Evolutionary conservation across 129 eudicot species (phyloP).

Genomic region (Kitagawia praeruptora): DNA sequence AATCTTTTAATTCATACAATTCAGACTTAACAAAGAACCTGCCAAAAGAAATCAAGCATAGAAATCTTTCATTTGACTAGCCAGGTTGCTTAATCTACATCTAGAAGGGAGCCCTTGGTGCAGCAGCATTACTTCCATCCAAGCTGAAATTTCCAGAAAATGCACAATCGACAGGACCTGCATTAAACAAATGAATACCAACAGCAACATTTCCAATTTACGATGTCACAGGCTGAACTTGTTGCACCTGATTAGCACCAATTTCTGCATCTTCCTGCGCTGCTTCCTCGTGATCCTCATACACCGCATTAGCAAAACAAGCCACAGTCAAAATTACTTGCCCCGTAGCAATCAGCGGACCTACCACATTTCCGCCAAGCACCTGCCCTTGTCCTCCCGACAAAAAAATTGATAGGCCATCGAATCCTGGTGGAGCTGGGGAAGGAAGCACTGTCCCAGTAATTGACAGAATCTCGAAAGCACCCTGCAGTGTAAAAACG

Average conservation of each 20-base stretch:
- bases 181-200: neutral
- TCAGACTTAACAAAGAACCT: neutral
- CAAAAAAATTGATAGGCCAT: slow-evolving; percentile 43
- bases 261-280: neutral
- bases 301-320: slow-evolving; percentile 56
- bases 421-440: slow-evolving; percentile 53
- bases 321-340: slow-evolving; percentile 41
- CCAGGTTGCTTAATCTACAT: neutral
- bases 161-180: neutral
- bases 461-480: slow-evolving; percentile 44
- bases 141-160: slow-evolving; percentile 25
- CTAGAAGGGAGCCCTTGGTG: slow-evolving; percentile 9
- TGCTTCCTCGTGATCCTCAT: slow-evolving; percentile 19
- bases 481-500: slow-evolving; percentile 43
- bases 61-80: neutral
- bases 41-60: neutral
- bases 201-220: neutral
- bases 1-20: too few species aligned
- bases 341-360: slow-evolving; percentile 39
- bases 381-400: slow-evolving; percentile 55
- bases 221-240: neutral
- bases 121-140: slow-evolving; percentile 19
- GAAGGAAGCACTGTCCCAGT: slow-evolving; percentile 58
- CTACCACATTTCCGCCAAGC: slow-evolving; percentile 49
- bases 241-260: neutral